Base-by-base conservation (phyloP, 768 basidiomycete genomes). In the Tylopilus vinaceipallidus region DNA sequence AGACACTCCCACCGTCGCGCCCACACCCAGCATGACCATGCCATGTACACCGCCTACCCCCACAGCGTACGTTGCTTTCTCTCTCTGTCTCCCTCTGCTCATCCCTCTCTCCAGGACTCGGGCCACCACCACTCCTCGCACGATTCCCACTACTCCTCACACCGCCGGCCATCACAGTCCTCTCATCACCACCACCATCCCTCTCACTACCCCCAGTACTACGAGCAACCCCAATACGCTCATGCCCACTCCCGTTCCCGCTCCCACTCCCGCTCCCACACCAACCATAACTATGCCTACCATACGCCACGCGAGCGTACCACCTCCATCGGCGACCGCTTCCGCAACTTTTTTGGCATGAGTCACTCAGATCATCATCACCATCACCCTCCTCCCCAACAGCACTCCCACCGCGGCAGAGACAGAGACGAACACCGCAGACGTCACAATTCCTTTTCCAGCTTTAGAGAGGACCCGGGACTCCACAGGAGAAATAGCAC, bases 331-430 rank as follows among this genome's bases (percentile, higher is more conserved):
- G 57, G 69, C 26, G 72, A 72, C 34, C 75, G 75, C 49, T 52
- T 75, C 35, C 71, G 70, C 43, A 48, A 60, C 24, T 65, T 74
- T 50, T 68, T 75, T 49, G 74, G 74, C 46, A 41, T 70, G 2
- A 59, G 63, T 27, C 49, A 36, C 1, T 11, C 62, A 26, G 49
- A 45, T n/a, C 29, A 48, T n/a, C 27, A 50, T 13, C n/a, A 30
- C n/a, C 48, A 50, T 13, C 54, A 57, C 43, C 37, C 54, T 32
- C 46, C 33, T 12, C 9, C 34, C 23, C 38, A 30, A 27, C 20
- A 49, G 16, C 7, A 42, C 17, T 3, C 34, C 16, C 41, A 55
- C 27, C 27, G 27, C 12, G 27, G 12, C 27, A 29, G 27, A 29
- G 6, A 6, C 29, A 22, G 27, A 9, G 43, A 63, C 8, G 36